Conservation (phyloP, 352 stramenopile genomes). For the Pythium brassicae region DNA sequence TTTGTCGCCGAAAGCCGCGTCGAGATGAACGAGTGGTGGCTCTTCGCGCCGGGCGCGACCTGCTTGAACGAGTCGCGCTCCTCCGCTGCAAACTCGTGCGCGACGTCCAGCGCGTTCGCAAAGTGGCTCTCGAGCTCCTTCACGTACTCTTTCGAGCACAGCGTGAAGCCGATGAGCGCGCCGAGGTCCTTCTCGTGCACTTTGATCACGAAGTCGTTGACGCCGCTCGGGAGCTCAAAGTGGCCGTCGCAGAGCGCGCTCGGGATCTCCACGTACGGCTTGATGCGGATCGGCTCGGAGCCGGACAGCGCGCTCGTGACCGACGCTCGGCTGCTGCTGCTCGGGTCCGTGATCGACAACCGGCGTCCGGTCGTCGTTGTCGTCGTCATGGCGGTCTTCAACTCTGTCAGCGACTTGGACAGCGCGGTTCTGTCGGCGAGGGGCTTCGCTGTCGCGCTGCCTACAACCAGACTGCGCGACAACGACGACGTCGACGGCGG, state of each 20-base stretch:
- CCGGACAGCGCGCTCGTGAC: conserved; percentile 18
- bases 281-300: conserved; percentile 43
- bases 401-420: conserved; percentile 39
- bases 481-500: too few relatives aligned
- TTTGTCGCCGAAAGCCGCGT: conserved; percentile 27
- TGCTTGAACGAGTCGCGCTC: conserved; percentile 3
- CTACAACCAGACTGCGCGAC: too few relatives aligned
- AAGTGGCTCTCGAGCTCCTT: conserved; percentile 68
- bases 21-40: conserved; percentile 6
- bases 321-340: conserved; percentile 21
- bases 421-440: conserved; percentile 30
- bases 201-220: conserved; percentile 78
- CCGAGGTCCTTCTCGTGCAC: conserved; percentile 80
- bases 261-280: conserved; percentile 48
- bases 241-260: conserved; percentile 50
- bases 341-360: conserved; percentile 35
- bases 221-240: conserved; percentile 60
- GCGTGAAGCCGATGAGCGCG: conserved; percentile 76
- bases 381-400: conserved; percentile 34
- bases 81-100: conserved; percentile 32
- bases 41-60: not conserved
- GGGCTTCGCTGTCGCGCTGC: conserved; percentile 13
- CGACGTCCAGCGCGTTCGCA: conserved; percentile 39
- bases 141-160: conserved; percentile 71
- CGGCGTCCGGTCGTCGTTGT: conserved; percentile 21